phyloP scores from a whole-genome alignment of 2,329 filamentous ascomycete species.

The Albophoma yamanashiensis region DNA sequence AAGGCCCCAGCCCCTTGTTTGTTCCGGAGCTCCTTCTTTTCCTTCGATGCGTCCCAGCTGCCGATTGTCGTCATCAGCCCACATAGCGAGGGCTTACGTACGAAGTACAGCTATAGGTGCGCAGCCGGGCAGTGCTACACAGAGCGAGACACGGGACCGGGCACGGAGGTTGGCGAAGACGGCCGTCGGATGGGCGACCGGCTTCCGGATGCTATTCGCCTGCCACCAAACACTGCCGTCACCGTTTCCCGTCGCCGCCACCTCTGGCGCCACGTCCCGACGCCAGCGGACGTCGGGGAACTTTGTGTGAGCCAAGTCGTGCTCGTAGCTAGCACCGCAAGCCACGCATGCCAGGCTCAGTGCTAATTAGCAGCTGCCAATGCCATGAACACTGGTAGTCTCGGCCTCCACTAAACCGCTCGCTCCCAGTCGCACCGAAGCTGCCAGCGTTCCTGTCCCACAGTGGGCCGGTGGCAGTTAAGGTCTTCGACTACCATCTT shows the following conservation, averaged over 20 bases:
- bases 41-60: not conserved
- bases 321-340: not conserved
- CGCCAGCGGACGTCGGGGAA: not conserved
- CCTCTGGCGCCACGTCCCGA: not conserved
- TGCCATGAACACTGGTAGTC: not conserved
- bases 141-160: not conserved
- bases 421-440: not conserved
- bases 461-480: not conserved
- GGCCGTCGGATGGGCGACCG: not conserved
- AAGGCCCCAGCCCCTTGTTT: not conserved
- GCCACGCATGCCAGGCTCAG: not conserved
- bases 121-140: not conserved
- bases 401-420: not conserved
- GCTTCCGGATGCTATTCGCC: not conserved
- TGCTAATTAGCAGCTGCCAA: not conserved
- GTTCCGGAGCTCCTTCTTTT: not conserved
- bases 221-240: not conserved
- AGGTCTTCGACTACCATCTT: not conserved
- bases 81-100: not conserved
- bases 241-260: not conserved
- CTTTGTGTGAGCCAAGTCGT: not conserved
- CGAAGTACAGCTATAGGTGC: no score
- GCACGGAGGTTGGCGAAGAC: not conserved
- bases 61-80: not conserved
- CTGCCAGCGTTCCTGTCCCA: not conserved